Conservation (phyloP, 139 green algal genomes). For the Volvox africanus region DNA sequence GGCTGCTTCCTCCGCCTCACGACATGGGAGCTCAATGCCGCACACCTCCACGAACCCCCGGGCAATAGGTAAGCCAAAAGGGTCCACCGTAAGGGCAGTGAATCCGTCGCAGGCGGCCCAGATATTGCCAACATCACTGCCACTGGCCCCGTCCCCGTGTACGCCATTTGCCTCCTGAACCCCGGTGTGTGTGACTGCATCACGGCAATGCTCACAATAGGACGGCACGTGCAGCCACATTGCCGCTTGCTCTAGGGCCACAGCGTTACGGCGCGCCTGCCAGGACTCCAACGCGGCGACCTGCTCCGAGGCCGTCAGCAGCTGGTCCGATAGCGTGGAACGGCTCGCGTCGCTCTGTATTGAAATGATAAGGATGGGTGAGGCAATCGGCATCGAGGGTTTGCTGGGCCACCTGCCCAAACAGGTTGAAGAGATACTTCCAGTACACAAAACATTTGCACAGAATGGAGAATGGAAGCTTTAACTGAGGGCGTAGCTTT, state of each 20-base stretch:
- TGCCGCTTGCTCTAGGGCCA: slow-evolving; percentile 57
- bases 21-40: slow-evolving; percentile 69
- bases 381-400: neutral
- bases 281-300: slow-evolving; percentile 47
- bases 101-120: neutral
- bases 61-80: slow-evolving; percentile 44
- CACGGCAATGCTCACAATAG: neutral
- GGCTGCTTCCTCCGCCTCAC: slow-evolving; percentile 24
- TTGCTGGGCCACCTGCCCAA: neutral
- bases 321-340: slow-evolving; percentile 6
- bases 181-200: neutral
- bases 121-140: neutral
- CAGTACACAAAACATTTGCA: neutral
- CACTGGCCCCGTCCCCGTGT: neutral
- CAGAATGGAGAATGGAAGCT: neutral
- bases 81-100: neutral
- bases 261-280: slow-evolving; percentile 52
- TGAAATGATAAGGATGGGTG: neutral
- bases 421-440: neutral
- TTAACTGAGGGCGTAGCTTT: neutral
- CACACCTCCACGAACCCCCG: slow-evolving; percentile 69
- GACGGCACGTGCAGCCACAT: slow-evolving; percentile 52
- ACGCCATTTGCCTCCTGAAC: neutral
- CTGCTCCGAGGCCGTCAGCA: slow-evolving; percentile 56
- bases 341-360: slow-evolving; percentile 33